phyloP scores from a whole-genome alignment of 495 filamentous ascomycete genomes.

The Xylaria flabelliformis region DNA sequence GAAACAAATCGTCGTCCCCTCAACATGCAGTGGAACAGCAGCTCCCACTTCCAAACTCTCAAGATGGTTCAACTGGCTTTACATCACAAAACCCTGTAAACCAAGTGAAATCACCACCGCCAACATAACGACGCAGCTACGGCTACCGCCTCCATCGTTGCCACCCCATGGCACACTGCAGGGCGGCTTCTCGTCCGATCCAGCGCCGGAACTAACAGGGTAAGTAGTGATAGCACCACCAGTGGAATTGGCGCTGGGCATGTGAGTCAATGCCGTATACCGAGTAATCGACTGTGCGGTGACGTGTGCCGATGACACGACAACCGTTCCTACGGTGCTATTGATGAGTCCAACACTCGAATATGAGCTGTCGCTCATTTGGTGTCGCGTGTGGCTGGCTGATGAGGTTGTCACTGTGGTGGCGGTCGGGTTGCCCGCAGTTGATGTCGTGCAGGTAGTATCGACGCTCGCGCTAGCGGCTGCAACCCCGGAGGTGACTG shows the following conservation, averaged over 20 bases:
- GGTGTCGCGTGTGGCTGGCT: conserved; percentile 14
- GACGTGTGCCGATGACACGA: conserved; percentile 10
- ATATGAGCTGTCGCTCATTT: background rate
- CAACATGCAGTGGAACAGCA: background rate
- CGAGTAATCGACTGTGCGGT: conserved; percentile 1
- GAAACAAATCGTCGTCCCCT: background rate
- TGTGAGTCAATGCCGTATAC: conserved; percentile 17
- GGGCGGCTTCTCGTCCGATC: conserved; percentile 8
- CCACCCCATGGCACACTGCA: conserved; percentile 12
- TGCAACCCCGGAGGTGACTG: background rate
- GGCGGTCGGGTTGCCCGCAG: conserved; percentile 1
- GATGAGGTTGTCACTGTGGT: background rate
- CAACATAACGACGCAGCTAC: conserved; percentile 29
- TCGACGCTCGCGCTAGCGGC: conserved; percentile 16
- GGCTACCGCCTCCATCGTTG: conserved; percentile 12
- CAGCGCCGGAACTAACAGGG: conserved; percentile 2
- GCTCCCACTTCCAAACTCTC: background rate
- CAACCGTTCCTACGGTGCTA: conserved; percentile 15
- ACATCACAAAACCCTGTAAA: conserved; percentile 8
- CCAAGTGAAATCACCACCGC: conserved; percentile 16
- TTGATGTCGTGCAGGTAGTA: conserved; percentile 23
- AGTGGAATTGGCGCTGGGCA: conserved; percentile 9
- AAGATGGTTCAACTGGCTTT: background rate
- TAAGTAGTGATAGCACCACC: conserved; percentile 15
- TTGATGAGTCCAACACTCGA: conserved; percentile 5